phyloP scores from a whole-genome alignment of 2,329 filamentous ascomycete species.

The Dactylellina cionopaga region DNA sequence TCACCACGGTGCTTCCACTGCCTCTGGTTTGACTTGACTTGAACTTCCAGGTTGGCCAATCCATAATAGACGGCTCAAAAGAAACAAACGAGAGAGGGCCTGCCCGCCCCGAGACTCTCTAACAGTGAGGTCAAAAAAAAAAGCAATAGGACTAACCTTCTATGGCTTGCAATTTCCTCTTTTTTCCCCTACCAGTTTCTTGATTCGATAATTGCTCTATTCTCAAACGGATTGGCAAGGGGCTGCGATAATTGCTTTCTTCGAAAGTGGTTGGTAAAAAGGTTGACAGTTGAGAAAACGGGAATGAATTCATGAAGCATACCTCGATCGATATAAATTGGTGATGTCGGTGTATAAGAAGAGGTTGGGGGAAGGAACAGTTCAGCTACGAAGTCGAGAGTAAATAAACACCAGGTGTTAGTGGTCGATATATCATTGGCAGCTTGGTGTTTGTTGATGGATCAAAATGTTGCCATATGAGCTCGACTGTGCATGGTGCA shows the following conservation, averaged over 20 bases:
- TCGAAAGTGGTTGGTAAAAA: conserved; percentile 1
- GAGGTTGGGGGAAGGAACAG: conserved; percentile 11
- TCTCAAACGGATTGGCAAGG: conserved; percentile 51
- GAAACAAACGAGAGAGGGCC: conserved; percentile 46
- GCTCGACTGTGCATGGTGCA: conserved; percentile 49
- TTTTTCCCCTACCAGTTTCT: conserved; percentile 53
- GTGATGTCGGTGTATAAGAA: conserved; percentile 16
- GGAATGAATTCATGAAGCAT: too few relatives aligned
- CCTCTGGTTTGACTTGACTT: conserved; percentile 46
- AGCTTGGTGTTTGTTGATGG: conserved; percentile 18
- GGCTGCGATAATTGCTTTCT: conserved; percentile 29
- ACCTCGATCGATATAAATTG: neutral
- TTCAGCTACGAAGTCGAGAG: conserved; percentile 28
- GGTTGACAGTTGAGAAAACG: too few relatives aligned
- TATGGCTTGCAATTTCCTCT: conserved; percentile 53
- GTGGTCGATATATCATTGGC: conserved; percentile 31
- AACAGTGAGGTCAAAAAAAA: too few relatives aligned
- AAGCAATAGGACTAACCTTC: conserved; percentile 52
- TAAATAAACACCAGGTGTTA: conserved; percentile 28
- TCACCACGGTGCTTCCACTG: conserved; percentile 30
- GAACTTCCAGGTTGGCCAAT: conserved; percentile 48
- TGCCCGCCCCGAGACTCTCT: conserved; percentile 38
- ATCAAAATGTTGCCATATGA: conserved; percentile 46
- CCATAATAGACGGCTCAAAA: conserved; percentile 43
- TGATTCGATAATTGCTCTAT: conserved; percentile 44